Conservation (phyloP, 2,329 filamentous ascomycete genomes). For the Ramichloridium luteum region DNA sequence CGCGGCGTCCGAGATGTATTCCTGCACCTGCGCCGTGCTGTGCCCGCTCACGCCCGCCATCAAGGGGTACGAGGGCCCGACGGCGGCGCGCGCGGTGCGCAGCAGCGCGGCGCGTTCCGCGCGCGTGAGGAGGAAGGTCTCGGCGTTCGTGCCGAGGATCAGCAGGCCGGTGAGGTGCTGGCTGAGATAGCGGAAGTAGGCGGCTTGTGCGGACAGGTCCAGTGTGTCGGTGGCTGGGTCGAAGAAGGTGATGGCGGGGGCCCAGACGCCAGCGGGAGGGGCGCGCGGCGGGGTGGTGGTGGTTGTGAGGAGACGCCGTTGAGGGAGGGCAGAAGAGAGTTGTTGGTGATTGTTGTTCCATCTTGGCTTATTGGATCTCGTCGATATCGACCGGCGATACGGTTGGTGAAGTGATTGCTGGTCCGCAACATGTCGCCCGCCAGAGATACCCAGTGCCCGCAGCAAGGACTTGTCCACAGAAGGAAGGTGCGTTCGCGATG, state of each 20-base stretch:
- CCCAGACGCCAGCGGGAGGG: conserved; percentile 34
- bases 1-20: conserved; percentile 31
- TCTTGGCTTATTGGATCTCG: not conserved
- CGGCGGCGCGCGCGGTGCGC: conserved; percentile 29
- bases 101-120: conserved; percentile 31
- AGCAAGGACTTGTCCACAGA: too few relatives aligned
- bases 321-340: too few relatives aligned
- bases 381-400: not conserved
- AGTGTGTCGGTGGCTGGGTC: conserved; percentile 28
- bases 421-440: too few relatives aligned
- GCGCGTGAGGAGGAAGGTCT: conserved; percentile 35
- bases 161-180: conserved; percentile 34
- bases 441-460: too few relatives aligned
- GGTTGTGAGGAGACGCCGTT: too few relatives aligned
- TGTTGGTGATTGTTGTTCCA: too few relatives aligned
- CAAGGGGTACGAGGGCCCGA: conserved; percentile 30
- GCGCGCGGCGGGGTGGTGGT: conserved; percentile 31
- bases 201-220: conserved; percentile 30
- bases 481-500: too few relatives aligned
- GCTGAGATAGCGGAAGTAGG: conserved; percentile 35
- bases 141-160: conserved; percentile 36
- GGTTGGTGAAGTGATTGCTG: too few relatives aligned
- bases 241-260: conserved; percentile 36
- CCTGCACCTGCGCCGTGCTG: conserved; percentile 32
- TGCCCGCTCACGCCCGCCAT: conserved; percentile 35